Conservation (phyloP, 1,139 yeast species). For the Lodderomyces elongisporus region DNA sequence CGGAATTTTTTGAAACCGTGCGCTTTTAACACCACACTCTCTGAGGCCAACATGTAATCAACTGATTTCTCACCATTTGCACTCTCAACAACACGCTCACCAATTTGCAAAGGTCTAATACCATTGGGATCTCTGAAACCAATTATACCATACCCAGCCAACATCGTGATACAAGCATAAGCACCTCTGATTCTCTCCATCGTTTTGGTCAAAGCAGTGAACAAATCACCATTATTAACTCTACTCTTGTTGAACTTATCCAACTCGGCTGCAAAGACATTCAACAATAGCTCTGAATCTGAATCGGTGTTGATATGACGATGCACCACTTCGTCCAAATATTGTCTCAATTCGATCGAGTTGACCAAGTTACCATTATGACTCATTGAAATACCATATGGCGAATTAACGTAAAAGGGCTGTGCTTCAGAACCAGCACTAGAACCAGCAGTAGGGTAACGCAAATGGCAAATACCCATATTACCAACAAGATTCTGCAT, state of each 20-base stretch:
- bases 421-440: slow-evolving; percentile 97
- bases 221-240: slow-evolving; percentile 85
- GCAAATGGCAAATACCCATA: slow-evolving; percentile 91
- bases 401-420: slow-evolving; percentile 96
- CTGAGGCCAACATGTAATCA: slow-evolving; percentile 95
- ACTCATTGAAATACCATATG: slow-evolving; percentile 84
- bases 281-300: slow-evolving; percentile 85
- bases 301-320: slow-evolving; percentile 97
- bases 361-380: slow-evolving; percentile 96
- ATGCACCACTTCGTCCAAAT: slow-evolving; percentile 89
- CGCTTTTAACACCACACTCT: slow-evolving; percentile 92
- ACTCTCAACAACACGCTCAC: slow-evolving; percentile 55
- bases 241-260: slow-evolving; percentile 90
- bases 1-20: slow-evolving; percentile 77
- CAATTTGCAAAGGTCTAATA: slow-evolving; percentile 83
- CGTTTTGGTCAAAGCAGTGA: slow-evolving; percentile 79
- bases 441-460: slow-evolving; percentile 99
- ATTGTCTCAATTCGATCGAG: slow-evolving; percentile 67
- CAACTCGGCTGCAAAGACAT: slow-evolving; percentile 86
- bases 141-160: slow-evolving; percentile 92
- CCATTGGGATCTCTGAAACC: slow-evolving; percentile 98
- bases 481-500: slow-evolving; percentile 80
- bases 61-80: slow-evolving; percentile 57
- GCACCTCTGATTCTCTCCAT: slow-evolving; percentile 85
- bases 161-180: slow-evolving; percentile 89